These are phyloP conservation scores for Penicillium chermesinum DNA, from an alignment of 495 filamentous ascomycete genomes.

Conservation along the genomic window DNA sequence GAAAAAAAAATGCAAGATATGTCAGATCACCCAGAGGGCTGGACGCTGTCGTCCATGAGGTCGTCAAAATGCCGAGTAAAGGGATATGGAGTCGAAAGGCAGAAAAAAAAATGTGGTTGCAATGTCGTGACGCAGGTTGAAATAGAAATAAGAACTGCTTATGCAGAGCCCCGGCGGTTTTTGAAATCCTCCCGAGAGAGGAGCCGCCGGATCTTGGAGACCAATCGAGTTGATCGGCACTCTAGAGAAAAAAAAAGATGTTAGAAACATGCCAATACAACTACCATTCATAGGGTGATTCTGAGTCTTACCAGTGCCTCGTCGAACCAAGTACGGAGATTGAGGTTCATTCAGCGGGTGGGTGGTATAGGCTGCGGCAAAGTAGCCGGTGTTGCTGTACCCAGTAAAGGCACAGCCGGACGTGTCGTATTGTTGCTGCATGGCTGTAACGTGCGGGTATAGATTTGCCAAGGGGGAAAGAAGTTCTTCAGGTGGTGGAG, in stretches of 20 bases:
- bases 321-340: conserved; percentile 11
- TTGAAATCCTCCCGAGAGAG: conserved; percentile 31
- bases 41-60: neutral
- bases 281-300: too few relatives aligned
- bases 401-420: conserved; percentile 36
- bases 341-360: conserved; percentile 20
- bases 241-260: neutral
- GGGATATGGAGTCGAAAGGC: neutral
- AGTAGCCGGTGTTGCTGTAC: conserved; percentile 34
- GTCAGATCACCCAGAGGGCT: too few relatives aligned
- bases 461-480: conserved; percentile 36
- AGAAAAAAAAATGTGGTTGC: neutral
- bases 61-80: neutral
- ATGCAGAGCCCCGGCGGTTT: conserved; percentile 14
- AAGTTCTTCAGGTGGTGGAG: conserved; percentile 28
- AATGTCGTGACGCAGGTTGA: neutral
- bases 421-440: conserved; percentile 35
- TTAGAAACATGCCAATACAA: too few relatives aligned
- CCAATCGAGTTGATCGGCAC: conserved; percentile 23
- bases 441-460: conserved; percentile 38
- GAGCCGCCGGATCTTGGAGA: conserved; percentile 29
- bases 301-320: conserved; percentile 24
- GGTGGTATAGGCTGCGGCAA: conserved; percentile 34
- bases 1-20: neutral
- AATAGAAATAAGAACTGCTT: neutral